Evolutionary conservation across 2,329 filamentous ascomycete genomes (phyloP).

Genomic region (Apiospora koreana): DNA sequence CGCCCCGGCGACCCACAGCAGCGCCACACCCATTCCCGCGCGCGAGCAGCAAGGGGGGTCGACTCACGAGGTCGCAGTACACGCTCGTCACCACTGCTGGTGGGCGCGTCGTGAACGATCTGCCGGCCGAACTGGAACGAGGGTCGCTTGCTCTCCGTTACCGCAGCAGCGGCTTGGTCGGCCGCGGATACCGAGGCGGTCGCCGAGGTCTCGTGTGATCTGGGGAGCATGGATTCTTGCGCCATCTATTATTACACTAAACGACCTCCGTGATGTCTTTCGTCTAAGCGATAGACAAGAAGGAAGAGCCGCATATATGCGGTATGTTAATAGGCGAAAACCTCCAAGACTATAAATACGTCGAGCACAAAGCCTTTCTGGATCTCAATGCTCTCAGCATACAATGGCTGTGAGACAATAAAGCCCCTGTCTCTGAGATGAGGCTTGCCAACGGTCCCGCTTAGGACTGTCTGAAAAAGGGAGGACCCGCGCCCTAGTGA

Average conservation of each 20-base stretch:
- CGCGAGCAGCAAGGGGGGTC: constrained; percentile 50
- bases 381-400: too few relatives aligned
- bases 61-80: constrained; percentile 53
- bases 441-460: not conserved
- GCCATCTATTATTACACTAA: not conserved
- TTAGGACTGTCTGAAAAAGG: not conserved
- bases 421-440: not conserved
- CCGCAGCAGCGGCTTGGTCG: not conserved
- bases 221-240: constrained; percentile 12
- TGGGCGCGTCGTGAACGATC: constrained; percentile 51
- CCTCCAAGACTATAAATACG: too few relatives aligned
- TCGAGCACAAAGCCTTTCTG: too few relatives aligned
- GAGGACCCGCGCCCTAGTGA: not conserved
- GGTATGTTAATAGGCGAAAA: too few relatives aligned
- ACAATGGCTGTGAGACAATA: too few relatives aligned
- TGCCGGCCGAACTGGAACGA: constrained; percentile 55
- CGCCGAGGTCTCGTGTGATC: constrained; percentile 12
- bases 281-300: too few relatives aligned
- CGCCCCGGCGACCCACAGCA: constrained; percentile 48
- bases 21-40: constrained; percentile 40
- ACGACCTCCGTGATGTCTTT: too few relatives aligned
- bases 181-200: constrained; percentile 1
- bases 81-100: constrained; percentile 56
- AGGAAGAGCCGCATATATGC: too few relatives aligned
- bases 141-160: not conserved